phyloP scores from a whole-genome alignment of 176 grass and related monocot genomes.

The Puccinellia tenuiflora region DNA sequence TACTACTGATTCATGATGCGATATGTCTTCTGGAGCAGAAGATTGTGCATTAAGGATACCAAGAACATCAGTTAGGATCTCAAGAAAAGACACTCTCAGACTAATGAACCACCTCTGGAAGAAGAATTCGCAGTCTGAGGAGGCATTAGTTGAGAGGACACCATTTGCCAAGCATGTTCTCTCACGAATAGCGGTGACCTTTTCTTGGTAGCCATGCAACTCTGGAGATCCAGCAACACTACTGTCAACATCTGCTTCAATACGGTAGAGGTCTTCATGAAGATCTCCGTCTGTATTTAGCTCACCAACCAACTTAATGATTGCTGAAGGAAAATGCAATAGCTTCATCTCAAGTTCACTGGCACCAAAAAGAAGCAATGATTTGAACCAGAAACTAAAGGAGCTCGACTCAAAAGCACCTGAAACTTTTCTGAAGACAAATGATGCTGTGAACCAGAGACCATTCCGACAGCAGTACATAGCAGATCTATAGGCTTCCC shows the following conservation, averaged over 20 bases:
- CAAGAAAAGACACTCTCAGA: constrained; percentile 66
- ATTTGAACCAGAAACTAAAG: constrained; percentile 75
- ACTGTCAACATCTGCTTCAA: constrained; percentile 34
- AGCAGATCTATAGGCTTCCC: constrained; percentile 78
- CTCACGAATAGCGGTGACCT: constrained; percentile 45
- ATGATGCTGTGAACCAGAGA: constrained; percentile 75
- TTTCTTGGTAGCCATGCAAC: constrained; percentile 41
- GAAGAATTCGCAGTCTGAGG: constrained; percentile 36
- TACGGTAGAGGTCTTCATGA: constrained; percentile 31
- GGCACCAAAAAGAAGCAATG: constrained; percentile 55
- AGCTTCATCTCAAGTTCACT: constrained; percentile 83
- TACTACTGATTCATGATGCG: constrained; percentile 15
- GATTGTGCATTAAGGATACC: constrained; percentile 38
- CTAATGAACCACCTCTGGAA: constrained; percentile 91
- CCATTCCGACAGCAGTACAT: constrained; percentile 68
- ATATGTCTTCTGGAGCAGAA: not conserved
- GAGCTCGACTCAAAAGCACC: constrained; percentile 37
- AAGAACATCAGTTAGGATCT: constrained; percentile 48
- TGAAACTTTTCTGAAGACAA: constrained; percentile 78
- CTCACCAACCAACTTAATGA: constrained; percentile 50
- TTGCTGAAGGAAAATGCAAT: constrained; percentile 63
- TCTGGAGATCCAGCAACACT: constrained; percentile 16
- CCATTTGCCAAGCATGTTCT: constrained; percentile 57
- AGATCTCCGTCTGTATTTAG: constrained; percentile 46
- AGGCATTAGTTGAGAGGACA: constrained; percentile 31